Conservation (phyloP, 257 asterid species). For the Euphrasia confusa region DNA sequence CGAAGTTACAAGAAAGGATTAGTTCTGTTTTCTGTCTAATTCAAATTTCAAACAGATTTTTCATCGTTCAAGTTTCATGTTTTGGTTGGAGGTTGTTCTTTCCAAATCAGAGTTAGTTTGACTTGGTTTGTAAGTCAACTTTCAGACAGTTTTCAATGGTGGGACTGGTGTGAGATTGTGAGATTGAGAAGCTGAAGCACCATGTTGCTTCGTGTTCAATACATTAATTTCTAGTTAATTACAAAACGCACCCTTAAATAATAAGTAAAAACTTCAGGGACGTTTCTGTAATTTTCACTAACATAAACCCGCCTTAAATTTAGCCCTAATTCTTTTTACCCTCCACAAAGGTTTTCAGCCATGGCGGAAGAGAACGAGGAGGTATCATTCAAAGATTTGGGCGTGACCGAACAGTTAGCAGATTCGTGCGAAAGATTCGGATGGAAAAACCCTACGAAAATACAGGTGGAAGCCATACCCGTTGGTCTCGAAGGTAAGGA, state of each 20-base stretch:
- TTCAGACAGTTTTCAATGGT: conserved; percentile 7
- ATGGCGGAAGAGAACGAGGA: conserved; percentile 34
- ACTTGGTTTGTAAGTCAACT: conserved; percentile 13
- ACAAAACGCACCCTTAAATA: not conserved
- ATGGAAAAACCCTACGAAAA: conserved; percentile 70
- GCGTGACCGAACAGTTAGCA: conserved; percentile 53
- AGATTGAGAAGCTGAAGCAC: not conserved
- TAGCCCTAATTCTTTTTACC: not conserved
- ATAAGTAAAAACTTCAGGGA: not conserved
- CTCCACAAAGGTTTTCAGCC: not conserved
- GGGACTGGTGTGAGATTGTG: not conserved
- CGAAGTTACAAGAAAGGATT: conserved; percentile 29
- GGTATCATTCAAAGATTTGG: conserved; percentile 67
- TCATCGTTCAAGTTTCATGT: not conserved
- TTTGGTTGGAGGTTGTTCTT: conserved; percentile 2
- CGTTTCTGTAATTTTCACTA: not conserved
- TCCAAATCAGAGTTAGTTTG: conserved; percentile 7
- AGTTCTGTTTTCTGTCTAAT: not conserved
- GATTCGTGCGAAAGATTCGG: conserved; percentile 78
- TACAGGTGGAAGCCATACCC: conserved; percentile 42
- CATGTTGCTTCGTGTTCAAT: not conserved
- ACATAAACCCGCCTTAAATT: not conserved
- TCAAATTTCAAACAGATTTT: not conserved
- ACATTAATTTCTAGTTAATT: not conserved
- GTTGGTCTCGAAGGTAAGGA: conserved; percentile 75